Base-by-base conservation (phyloP, 495 filamentous ascomycete species). In the Cryomyces minteri region DNA sequence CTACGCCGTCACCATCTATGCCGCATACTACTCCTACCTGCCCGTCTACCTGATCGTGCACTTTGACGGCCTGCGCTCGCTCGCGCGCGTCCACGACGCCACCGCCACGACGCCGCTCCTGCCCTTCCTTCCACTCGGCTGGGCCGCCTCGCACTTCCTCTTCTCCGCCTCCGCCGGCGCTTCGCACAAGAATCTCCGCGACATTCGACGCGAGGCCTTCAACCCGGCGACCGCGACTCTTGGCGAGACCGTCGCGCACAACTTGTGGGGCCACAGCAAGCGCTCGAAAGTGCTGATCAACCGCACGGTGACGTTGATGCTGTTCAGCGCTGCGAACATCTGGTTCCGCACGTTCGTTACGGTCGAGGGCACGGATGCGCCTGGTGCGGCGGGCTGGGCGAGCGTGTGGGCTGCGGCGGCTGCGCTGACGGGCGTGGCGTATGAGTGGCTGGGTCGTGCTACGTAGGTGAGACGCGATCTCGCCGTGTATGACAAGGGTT, bases 371-470 rank as follows among this genome's bases (percentile, higher is more conserved):
- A 73, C 80, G 6, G 79, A 83, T 50, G 51, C 73, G 2, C 56
- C 64, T 5, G 86, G 86, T 29, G 80, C 83, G 0, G 63, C 61
- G 8, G 76, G 70, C 0, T 94, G 81, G 68, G 76, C 80, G 3
- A 63, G 63, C 9, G 63, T 87, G 10, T 94, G 83, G 83, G 72
- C 71, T 38, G 46, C 70, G 10, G 78, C 79, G 1, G 69, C 71
- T 0, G 49, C 71, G 46, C 52, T 75, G 33, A 73, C 74, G 4
- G 80, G 81, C 1, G 51, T 67, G 10, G 67, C 62, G 40, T 73
- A 81, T 64, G 62, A 67, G 56, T 72, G 76, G 77, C 60, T 80
- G 47, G 70, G 69, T 32, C 64, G 66, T 39, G 69, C 72, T 31
- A 64, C 69, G 49, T 64, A 62, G 28, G 59, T 65, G 40, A 38